Evolutionary conservation across 1,284 basidiomycete species (phyloP), one percentile per base, ranked within the genome.

Genomic region (Irpex sp.): DNA sequence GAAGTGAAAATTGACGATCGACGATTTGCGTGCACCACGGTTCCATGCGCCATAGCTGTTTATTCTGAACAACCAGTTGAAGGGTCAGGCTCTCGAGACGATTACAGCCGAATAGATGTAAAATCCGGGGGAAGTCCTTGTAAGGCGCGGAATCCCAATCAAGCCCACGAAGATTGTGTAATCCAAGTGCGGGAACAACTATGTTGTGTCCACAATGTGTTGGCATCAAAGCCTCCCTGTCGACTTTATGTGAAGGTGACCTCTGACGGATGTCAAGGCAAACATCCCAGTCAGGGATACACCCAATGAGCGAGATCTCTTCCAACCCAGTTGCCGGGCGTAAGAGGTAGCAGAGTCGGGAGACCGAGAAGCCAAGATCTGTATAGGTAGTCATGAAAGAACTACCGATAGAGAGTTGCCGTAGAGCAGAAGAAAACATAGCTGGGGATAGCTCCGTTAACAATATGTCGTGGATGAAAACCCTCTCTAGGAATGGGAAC

Each of bases 61-160:
- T 31, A 1, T n/a, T 21, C 8, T 15, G 13, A 6, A 6, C 35
- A 3, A 19, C 58, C 15, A 60, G 59, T 9, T n/a, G 8, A 26
- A 60, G 47, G 36, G 35, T 11, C 8, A 60, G 49, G 7, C 21
- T 26, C 13, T 19, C 33, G 11, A 51, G 56, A 9, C 31, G 43
- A 21, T 47, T 54, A 47, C 57, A 49, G 21, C 51, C 49, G 5
- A 64, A 54, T n/a, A 61, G 47, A 31, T 36, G 50, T 15, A 61
- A 59, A 17, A 64, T 56, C 37, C 39, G 11, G 60, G 56, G 61
- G 37, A 64, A 6, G 17, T 61, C 36, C 26, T 26, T 26, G 26
- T 26, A 26, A 26, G 26, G 26, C 26, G 26, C 26, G 26, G 26
- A 26, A 3, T 26, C 26, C 26, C 26, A 26, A 26, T 26, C 26